These are phyloP conservation scores for Anisogramma anomala DNA, from an alignment of 2,329 filamentous ascomycete species.

Conservation along the genomic window DNA sequence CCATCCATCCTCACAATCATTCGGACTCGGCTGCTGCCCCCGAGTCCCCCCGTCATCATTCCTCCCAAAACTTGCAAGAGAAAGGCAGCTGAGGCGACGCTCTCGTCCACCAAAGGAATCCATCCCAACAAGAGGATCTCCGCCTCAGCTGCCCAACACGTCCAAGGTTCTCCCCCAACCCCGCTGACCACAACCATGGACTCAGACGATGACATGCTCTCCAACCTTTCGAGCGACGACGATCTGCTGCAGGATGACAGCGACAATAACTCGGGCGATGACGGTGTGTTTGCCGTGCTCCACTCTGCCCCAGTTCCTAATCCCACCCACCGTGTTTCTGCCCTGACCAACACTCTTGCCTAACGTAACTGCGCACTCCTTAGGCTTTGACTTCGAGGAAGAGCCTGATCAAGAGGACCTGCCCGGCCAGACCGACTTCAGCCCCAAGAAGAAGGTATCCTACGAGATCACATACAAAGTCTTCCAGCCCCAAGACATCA, in stretches of 20 bases:
- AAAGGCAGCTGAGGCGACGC: slow-evolving; percentile 55
- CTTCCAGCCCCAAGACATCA: slow-evolving; percentile 67
- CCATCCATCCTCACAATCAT: neutral
- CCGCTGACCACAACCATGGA: slow-evolving; percentile 64
- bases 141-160: slow-evolving; percentile 37
- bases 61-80: slow-evolving; percentile 47
- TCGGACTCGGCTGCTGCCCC: slow-evolving; percentile 12
- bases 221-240: slow-evolving; percentile 65
- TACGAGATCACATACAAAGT: slow-evolving; percentile 83
- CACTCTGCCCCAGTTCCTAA: slow-evolving; percentile 15
- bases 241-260: slow-evolving; percentile 67
- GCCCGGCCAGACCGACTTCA: slow-evolving; percentile 47
- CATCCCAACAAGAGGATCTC: slow-evolving; percentile 40
- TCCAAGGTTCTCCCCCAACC: slow-evolving; percentile 41
- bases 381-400: slow-evolving; percentile 50
- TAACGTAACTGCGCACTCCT: no score
- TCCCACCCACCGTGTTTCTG: slow-evolving; percentile 8
- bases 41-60: slow-evolving; percentile 35
- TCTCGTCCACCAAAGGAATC: slow-evolving; percentile 33
- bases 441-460: slow-evolving; percentile 58
- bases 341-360: slow-evolving; percentile 4
- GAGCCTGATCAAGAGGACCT: slow-evolving; percentile 43
- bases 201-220: slow-evolving; percentile 91
- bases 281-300: slow-evolving; percentile 30
- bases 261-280: slow-evolving; percentile 49